Evolutionary conservation across 768 basidiomycete species (phyloP).

Genomic region (Mycena chlorophos): DNA sequence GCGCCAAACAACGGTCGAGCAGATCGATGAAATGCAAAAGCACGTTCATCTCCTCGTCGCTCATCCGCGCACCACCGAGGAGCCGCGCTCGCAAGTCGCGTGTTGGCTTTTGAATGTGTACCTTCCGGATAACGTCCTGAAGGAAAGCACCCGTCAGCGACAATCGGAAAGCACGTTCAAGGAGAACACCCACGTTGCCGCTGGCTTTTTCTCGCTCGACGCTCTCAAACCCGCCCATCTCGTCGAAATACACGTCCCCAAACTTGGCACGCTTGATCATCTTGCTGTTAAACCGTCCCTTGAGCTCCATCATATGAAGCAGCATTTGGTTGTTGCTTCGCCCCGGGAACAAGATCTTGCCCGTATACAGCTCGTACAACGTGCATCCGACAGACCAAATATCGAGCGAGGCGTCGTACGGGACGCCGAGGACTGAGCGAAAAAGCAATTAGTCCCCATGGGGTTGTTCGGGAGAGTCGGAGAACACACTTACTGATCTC

Average conservation of each 20-base stretch:
- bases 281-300: conserved; percentile 89
- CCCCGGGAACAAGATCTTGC: conserved; percentile 96
- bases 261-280: conserved; percentile 95
- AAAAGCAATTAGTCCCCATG: conserved; percentile 19
- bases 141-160: conserved; percentile 4
- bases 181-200: conserved; percentile 63
- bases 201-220: conserved; percentile 83
- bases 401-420: conserved; percentile 92
- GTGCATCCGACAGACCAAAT: conserved; percentile 98
- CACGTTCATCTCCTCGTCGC: conserved; percentile 84
- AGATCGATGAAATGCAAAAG: conserved; percentile 82
- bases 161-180: conserved; percentile 23
- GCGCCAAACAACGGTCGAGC: conserved; percentile 82
- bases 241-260: conserved; percentile 91
- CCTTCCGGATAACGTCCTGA: conserved; percentile 79
- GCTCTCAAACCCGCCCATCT: conserved; percentile 81
- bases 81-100: conserved; percentile 80
- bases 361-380: conserved; percentile 92
- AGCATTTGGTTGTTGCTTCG: conserved; percentile 98
- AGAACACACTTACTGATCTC: conserved; percentile 88
- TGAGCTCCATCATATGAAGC: conserved; percentile 95
- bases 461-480: conserved; percentile 3
- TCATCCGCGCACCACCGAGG: conserved; percentile 60
- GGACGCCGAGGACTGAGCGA: conserved; percentile 81
- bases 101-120: conserved; percentile 78